Evolutionary conservation across 2,329 filamentous ascomycete genomes (phyloP).

Genomic region (Pseudogymnoascus sp.): DNA sequence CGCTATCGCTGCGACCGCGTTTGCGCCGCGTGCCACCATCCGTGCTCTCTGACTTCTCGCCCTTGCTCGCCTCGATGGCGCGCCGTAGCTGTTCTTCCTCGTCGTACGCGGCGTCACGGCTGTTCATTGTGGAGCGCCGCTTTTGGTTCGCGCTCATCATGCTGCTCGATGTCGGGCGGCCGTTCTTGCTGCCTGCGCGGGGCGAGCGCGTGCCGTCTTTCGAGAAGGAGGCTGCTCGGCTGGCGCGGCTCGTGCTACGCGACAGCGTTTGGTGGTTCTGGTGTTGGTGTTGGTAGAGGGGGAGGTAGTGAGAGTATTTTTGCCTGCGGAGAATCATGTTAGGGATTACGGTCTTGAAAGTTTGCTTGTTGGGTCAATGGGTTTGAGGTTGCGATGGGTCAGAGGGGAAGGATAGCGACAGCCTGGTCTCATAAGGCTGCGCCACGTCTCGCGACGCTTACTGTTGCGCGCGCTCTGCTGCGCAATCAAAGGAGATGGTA

Average conservation of each 20-base stretch:
- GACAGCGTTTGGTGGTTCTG: conserved; percentile 31
- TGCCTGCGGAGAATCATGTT: conserved; percentile 37
- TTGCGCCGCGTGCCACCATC: conserved; percentile 62
- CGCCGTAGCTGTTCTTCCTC: conserved; percentile 84
- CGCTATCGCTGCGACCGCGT: conserved; percentile 80
- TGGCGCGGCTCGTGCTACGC: conserved; percentile 51
- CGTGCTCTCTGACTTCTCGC: conserved; percentile 44
- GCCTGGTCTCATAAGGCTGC: not conserved
- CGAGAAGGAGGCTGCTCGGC: conserved; percentile 56
- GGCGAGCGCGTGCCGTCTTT: conserved; percentile 54
- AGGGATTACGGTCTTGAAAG: not conserved
- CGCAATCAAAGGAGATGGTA: not conserved
- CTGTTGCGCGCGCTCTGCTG: not conserved
- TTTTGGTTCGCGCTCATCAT: conserved; percentile 46
- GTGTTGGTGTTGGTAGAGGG: conserved; percentile 40
- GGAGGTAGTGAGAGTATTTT: conserved; percentile 60
- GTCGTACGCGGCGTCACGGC: conserved; percentile 87
- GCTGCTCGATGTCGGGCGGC: conserved; percentile 41
- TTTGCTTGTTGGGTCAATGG: conserved; percentile 9
- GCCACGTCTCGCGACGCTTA: not conserved
- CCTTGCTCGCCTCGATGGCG: conserved; percentile 92
- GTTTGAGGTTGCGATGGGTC: not conserved
- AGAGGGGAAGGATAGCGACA: not conserved
- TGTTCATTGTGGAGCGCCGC: conserved; percentile 94
- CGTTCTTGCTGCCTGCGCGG: conserved; percentile 47